phyloP scores from a whole-genome alignment of 257 asterid genomes.

The Salvia hispanica region DNA sequence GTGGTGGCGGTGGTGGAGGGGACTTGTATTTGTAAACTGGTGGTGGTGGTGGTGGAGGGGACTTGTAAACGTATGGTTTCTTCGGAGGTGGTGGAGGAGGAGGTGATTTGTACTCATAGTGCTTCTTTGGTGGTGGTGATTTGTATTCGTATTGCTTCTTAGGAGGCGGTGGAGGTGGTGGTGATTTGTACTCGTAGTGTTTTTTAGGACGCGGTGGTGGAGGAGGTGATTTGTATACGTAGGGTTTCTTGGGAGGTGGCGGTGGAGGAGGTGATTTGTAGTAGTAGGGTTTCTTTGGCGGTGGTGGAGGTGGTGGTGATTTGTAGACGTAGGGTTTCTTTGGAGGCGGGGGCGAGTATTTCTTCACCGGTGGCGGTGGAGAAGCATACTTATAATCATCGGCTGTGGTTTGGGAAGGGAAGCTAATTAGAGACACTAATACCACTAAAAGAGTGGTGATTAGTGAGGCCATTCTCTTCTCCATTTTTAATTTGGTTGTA shows the following conservation, averaged over 20 bases:
- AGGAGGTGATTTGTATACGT: conserved; percentile 13
- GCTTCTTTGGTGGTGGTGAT: conserved; percentile 14
- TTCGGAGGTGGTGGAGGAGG: conserved; percentile 22
- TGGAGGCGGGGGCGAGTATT: conserved; percentile 22
- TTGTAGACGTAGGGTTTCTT: conserved; percentile 3
- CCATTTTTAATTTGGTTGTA: conserved; percentile 34
- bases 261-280: conserved; percentile 22
- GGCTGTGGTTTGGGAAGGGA: conserved; percentile 26
- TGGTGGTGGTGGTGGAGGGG: conserved; percentile 19
- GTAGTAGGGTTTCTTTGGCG: neutral
- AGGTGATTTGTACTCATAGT: conserved; percentile 4
- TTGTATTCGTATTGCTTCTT: neutral
- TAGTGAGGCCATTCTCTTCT: conserved; percentile 23
- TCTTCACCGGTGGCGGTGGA: conserved; percentile 22
- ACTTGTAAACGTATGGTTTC: conserved; percentile 5
- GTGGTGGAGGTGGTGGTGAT: conserved; percentile 22
- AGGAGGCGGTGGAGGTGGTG: conserved; percentile 17
- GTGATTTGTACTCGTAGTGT: neutral
- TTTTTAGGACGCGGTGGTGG: neutral
- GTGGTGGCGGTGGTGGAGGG: too few species aligned
- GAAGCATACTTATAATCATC: conserved; percentile 28
- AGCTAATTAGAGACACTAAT: conserved; percentile 24
- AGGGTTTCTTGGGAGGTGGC: neutral
- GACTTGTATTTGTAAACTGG: conserved; percentile 11
- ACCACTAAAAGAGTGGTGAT: conserved; percentile 32